Percentiles rank a stretch among this genome's conserved stretches.
These are phyloP conservation scores for Metschnikowia drakensbergensis DNA, from an alignment of 805 yeast species.

Conservation along the genomic window DNA sequence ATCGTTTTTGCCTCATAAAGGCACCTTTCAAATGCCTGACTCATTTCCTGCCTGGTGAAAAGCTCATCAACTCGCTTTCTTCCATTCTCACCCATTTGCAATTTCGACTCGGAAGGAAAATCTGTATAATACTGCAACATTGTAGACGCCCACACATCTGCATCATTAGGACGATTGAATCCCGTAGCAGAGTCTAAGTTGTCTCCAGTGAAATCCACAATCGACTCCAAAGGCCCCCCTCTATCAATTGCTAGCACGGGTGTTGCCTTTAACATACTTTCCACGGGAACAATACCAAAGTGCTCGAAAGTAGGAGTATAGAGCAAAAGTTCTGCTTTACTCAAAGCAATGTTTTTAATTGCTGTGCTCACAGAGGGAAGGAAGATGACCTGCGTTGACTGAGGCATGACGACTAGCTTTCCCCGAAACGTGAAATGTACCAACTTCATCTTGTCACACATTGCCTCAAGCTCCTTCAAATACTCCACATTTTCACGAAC, in stretches of 20 bases:
- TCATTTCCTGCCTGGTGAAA: conserved; percentile 48
- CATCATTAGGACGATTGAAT: conserved; percentile 47
- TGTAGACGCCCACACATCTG: conserved; percentile 51
- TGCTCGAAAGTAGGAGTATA: conserved; percentile 94
- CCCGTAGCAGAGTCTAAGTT: conserved; percentile 52
- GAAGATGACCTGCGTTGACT: conserved; percentile 55
- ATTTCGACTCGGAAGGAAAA: conserved; percentile 17
- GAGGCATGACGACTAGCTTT: conserved; percentile 32
- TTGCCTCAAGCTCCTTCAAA: conserved; percentile 52
- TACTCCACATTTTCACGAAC: conserved; percentile 74
- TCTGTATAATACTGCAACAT: conserved; percentile 38
- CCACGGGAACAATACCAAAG: conserved; percentile 96
- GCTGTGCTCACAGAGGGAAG: conserved; percentile 73
- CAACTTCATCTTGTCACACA: conserved; percentile 46
- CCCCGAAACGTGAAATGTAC: conserved; percentile 44
- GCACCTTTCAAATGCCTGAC: conserved; percentile 24
- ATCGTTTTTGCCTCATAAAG: conserved; percentile 9
- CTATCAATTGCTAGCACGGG: conserved; percentile 83
- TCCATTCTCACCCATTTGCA: conserved; percentile 34
- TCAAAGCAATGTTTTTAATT: conserved; percentile 60
- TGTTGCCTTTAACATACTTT: conserved; percentile 80
- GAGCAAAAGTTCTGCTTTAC: conserved; percentile 54
- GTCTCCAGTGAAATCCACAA: conserved; percentile 33
- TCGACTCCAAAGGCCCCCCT: conserved; percentile 92
- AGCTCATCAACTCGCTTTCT: conserved; percentile 31